These are phyloP conservation scores for Trichoderma cornu-damae DNA, from an alignment of 2,329 filamentous ascomycete genomes.

Conservation along the genomic window DNA sequence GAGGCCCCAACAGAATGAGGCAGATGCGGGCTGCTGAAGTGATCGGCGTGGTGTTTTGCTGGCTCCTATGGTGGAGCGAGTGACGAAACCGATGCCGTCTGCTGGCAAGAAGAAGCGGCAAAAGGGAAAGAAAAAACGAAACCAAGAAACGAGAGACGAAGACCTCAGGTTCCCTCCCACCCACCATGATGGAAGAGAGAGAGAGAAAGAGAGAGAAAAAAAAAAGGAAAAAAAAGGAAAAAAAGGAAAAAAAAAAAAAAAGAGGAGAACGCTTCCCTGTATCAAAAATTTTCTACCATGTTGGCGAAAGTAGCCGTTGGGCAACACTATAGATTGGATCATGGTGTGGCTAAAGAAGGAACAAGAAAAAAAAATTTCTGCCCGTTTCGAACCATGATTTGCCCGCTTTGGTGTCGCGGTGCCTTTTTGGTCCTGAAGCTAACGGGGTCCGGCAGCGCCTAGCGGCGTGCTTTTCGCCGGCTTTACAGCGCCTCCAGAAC, in stretches of 20 bases:
- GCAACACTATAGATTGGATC: too few species aligned
- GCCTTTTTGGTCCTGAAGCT: slow-evolving; percentile 1
- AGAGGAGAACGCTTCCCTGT: background rate
- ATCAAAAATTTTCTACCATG: too few species aligned
- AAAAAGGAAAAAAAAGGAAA: background rate
- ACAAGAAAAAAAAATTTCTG: background rate
- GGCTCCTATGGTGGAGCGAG: slow-evolving; percentile 18
- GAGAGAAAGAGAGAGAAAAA: background rate
- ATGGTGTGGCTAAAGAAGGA: background rate
- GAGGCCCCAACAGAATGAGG: background rate
- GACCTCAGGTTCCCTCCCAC: background rate
- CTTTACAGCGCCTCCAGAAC: slow-evolving; percentile 1
- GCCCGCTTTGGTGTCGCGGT: background rate
- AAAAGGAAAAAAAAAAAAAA: background rate
- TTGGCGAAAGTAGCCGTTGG: too few species aligned
- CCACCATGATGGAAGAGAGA: background rate
- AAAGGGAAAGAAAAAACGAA: background rate
- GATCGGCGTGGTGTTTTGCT: slow-evolving; percentile 19
- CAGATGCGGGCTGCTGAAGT: background rate
- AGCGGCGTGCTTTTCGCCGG: background rate
- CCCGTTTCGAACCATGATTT: background rate
- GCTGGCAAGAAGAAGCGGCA: background rate
- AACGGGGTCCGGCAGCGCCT: background rate
- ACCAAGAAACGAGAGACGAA: slow-evolving; percentile 5
- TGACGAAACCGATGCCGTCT: slow-evolving; percentile 20